Conservation (phyloP, 2,329 filamentous ascomycete species). For the Ophiostoma perfectum region DNA sequence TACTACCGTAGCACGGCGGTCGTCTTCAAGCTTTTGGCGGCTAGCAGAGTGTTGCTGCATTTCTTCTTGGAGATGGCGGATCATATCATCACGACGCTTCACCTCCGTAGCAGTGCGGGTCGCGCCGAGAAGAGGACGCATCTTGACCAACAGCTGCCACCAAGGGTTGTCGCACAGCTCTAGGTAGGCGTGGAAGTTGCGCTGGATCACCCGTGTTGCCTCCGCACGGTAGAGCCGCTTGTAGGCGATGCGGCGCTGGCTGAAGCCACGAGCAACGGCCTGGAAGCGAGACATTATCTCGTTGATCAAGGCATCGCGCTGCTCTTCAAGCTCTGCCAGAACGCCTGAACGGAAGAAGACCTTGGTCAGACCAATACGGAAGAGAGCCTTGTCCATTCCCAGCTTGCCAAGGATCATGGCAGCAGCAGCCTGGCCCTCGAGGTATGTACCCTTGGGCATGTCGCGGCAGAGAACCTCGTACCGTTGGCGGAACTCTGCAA, state of each 20-base stretch:
- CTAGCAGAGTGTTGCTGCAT: slow-evolving; percentile 71
- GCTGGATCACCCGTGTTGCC: slow-evolving; percentile 88
- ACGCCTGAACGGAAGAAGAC: slow-evolving; percentile 98
- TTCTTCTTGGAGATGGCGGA: slow-evolving; percentile 77
- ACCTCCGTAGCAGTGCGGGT: slow-evolving; percentile 90
- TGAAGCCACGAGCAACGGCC: slow-evolving; percentile 82
- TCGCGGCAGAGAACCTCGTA: slow-evolving; percentile 84
- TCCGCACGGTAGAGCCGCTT: slow-evolving; percentile 94
- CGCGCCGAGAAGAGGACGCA: slow-evolving; percentile 90
- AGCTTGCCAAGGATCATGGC: slow-evolving; percentile 85
- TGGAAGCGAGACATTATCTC: slow-evolving; percentile 94
- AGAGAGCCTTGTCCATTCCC: slow-evolving; percentile 75
- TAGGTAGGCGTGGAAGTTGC: slow-evolving; percentile 88
- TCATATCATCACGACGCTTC: slow-evolving; percentile 91
- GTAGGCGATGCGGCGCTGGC: slow-evolving; percentile 78
- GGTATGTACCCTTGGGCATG: slow-evolving; percentile 43
- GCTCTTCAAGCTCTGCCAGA: slow-evolving; percentile 91
- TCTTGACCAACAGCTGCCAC: slow-evolving; percentile 93
- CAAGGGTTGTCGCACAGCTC: slow-evolving; percentile 88
- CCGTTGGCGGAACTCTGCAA: slow-evolving; percentile 88
- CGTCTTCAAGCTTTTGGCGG: slow-evolving; percentile 79
- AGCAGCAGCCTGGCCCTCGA: slow-evolving; percentile 83
- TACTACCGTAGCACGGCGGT: slow-evolving; percentile 76
- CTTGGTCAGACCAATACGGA: slow-evolving; percentile 91
- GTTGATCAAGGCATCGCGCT: slow-evolving; percentile 84